These are phyloP conservation scores for Boletus vermiculosoides DNA, from an alignment of 768 basidiomycete species.

Conservation along the genomic window DNA sequence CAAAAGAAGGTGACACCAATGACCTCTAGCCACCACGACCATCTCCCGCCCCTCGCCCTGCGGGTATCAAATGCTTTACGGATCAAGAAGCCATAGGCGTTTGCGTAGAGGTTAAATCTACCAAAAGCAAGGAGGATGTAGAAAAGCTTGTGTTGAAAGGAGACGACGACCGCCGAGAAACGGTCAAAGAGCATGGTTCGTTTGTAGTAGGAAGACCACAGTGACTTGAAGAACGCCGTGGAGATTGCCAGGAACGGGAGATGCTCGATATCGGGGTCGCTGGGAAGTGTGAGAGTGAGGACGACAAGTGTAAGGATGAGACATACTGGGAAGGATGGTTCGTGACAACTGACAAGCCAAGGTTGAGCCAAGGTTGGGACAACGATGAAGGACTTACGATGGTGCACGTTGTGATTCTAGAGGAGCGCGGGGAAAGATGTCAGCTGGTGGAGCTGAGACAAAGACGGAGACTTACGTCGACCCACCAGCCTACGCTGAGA, in stretches of 20 bases:
- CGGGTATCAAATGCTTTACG: conserved; percentile 62
- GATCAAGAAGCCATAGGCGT: conserved; percentile 76
- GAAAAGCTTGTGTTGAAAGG: conserved; percentile 88
- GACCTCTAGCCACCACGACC: conserved; percentile 80
- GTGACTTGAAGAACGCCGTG: conserved; percentile 75
- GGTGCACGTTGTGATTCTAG: conserved; percentile 94
- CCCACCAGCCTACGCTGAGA: conserved; percentile 97
- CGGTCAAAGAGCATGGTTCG: conserved; percentile 78
- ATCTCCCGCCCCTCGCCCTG: conserved; percentile 65
- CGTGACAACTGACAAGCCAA: conserved; percentile 69
- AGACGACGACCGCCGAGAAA: conserved; percentile 61
- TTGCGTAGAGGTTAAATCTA: conserved; percentile 91
- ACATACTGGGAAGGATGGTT: conserved; percentile 94
- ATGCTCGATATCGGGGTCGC: conserved; percentile 83
- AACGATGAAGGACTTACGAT: conserved; percentile 57
- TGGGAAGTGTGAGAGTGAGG: conserved; percentile 29
- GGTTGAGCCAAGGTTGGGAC: conserved; percentile 3
- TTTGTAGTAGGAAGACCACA: conserved; percentile 96
- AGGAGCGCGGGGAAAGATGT: conserved; percentile 2
- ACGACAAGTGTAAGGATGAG: not conserved
- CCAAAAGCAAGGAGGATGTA: conserved; percentile 88
- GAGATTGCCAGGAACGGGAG: conserved; percentile 95
- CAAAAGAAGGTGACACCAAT: conserved; percentile 79
- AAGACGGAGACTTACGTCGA: conserved; percentile 66
- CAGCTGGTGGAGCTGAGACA: not conserved